These are phyloP conservation scores for Serendipita indica DNA, from an alignment of 768 basidiomycete genomes.

Conservation along the genomic window DNA sequence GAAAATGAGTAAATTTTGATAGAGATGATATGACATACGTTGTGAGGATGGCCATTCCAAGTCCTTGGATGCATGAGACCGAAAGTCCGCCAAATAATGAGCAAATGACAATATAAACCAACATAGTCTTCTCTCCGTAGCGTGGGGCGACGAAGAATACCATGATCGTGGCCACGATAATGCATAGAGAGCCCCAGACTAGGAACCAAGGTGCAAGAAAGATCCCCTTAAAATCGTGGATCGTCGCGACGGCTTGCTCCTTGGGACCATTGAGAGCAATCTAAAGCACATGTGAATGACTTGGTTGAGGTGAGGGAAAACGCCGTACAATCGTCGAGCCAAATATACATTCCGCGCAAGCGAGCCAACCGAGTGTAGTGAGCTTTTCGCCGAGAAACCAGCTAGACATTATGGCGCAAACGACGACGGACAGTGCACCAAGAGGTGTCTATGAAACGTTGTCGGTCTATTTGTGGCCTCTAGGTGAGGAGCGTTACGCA, in stretches of 20 bases:
- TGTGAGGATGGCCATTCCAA: slow-evolving; percentile 30
- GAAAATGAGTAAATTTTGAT: neutral
- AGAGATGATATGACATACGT: neutral
- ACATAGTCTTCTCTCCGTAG: slow-evolving; percentile 9
- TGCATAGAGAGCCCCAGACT: neutral
- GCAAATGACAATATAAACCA: slow-evolving; percentile 25
- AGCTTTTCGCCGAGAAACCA: slow-evolving; percentile 87
- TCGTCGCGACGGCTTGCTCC: neutral
- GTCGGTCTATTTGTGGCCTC: slow-evolving; percentile 7
- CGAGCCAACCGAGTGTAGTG: slow-evolving; percentile 94
- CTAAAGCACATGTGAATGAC: neutral
- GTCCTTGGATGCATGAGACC: slow-evolving; percentile 27
- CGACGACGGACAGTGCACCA: slow-evolving; percentile 89
- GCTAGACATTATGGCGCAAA: slow-evolving; percentile 85
- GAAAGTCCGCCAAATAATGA: slow-evolving; percentile 28
- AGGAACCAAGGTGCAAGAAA: slow-evolving; percentile 12
- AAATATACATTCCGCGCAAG: slow-evolving; percentile 35
- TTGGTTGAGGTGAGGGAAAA: neutral
- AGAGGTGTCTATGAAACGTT: slow-evolving; percentile 55
- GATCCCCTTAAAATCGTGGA: neutral
- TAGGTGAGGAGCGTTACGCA: slow-evolving; percentile 25
- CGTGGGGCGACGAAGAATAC: slow-evolving; percentile 2
- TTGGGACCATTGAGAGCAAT: slow-evolving; percentile 1
- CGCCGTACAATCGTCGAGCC: neutral
- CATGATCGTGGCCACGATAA: neutral